These are phyloP conservation scores for Lichtheimia corymbifera DNA, from an alignment of 371 early-diverging fungal species.

Conservation along the genomic window DNA sequence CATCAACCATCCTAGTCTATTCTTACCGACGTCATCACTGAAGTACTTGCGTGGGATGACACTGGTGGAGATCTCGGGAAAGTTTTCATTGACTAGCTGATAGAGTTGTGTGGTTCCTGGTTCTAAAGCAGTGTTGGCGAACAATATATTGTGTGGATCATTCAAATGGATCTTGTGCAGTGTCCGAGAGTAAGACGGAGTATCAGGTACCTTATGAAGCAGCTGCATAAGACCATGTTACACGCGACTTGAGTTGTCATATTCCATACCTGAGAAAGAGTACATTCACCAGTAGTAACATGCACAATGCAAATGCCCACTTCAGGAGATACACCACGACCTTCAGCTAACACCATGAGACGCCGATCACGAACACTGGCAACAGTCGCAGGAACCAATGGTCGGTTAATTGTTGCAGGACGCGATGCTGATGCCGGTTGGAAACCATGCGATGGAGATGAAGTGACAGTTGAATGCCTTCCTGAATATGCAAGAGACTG, in stretches of 20 bases:
- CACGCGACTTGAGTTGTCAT: not conserved
- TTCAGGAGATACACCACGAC: constrained; percentile 54
- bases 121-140: constrained; percentile 34
- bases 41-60: constrained; percentile 58
- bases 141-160: constrained; percentile 53
- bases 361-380: constrained; percentile 12
- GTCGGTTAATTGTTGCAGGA: too few relatives aligned
- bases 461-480: not conserved
- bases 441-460: not conserved
- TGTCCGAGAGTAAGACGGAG: constrained; percentile 61
- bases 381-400: not conserved
- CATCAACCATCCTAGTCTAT: not conserved
- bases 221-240: not conserved
- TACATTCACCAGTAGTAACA: constrained; percentile 60
- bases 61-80: constrained; percentile 46
- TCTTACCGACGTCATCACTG: constrained; percentile 57
- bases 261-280: constrained; percentile 57
- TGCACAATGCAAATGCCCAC: constrained; percentile 69
- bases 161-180: constrained; percentile 62
- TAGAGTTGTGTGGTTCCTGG: constrained; percentile 44
- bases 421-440: not conserved
- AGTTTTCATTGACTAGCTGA: constrained; percentile 46
- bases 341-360: constrained; percentile 51
- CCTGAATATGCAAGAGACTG: not conserved
- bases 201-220: constrained; percentile 60